phyloP scores from a whole-genome alignment of 78 protist species.

The Dictyostelium capitatum region DNA sequence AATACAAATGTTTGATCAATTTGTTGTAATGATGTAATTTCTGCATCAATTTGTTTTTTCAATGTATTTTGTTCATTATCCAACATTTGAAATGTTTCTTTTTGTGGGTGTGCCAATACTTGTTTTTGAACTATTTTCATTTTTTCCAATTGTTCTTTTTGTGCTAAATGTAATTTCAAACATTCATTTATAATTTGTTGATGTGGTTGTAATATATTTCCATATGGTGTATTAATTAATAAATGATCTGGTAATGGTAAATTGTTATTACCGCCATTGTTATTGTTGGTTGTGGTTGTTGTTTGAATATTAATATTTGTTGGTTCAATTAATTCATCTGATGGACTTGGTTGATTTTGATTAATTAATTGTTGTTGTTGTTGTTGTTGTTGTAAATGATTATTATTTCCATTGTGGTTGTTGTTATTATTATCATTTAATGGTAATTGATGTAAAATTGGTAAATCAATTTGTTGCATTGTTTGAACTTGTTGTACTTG shows the following conservation, averaged over 20 bases:
- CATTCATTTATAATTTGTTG: slow-evolving; percentile 78
- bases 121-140: slow-evolving; percentile 77
- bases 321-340: slow-evolving; percentile 7
- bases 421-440: not conserved
- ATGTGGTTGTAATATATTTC: slow-evolving; percentile 72
- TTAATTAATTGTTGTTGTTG: slow-evolving; percentile 9
- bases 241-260: slow-evolving; percentile 66
- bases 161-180: slow-evolving; percentile 66
- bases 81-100: slow-evolving; percentile 72
- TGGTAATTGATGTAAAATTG: slow-evolving; percentile 38
- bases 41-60: slow-evolving; percentile 76
- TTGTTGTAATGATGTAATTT: slow-evolving; percentile 51
- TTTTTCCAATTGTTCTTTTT: slow-evolving; percentile 76
- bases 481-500: slow-evolving; percentile 40
- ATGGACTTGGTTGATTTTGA: not conserved
- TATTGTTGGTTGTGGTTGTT: slow-evolving; percentile 22
- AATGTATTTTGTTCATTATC: slow-evolving; percentile 76
- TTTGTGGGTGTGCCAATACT: slow-evolving; percentile 74
- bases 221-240: slow-evolving; percentile 60
- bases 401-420: not conserved
- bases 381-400: not conserved
- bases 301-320: not conserved
- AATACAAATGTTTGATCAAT: slow-evolving; percentile 75
- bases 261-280: not conserved
- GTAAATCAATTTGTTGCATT: slow-evolving; percentile 45